These are phyloP conservation scores for Mycena epipterygia DNA, from an alignment of 768 basidiomycete species.

Conservation along the genomic window DNA sequence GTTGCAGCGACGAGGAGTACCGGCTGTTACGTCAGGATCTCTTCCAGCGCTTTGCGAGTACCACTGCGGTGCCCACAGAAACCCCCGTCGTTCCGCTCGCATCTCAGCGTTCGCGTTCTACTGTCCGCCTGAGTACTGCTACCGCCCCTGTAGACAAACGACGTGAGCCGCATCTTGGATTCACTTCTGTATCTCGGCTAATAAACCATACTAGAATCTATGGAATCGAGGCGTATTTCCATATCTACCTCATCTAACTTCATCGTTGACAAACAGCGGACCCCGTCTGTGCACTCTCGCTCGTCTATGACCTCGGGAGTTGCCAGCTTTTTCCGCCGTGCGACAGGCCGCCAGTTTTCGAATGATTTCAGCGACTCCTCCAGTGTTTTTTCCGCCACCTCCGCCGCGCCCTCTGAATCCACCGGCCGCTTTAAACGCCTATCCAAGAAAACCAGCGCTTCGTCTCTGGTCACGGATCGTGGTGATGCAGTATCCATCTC, in stretches of 20 bases:
- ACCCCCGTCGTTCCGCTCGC: conserved; percentile 71
- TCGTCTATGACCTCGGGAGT: conserved; percentile 66
- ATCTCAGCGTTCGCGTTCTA: conserved; percentile 38
- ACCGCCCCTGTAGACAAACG: conserved; percentile 45
- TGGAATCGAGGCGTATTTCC: conserved; percentile 57
- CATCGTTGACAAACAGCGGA: conserved; percentile 48
- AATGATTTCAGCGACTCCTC: conserved; percentile 65
- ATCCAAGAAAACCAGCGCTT: conserved; percentile 64
- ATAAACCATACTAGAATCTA: conserved; percentile 39
- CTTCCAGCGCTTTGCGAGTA: conserved; percentile 82
- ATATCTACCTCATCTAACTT: conserved; percentile 53
- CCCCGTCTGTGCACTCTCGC: conserved; percentile 67
- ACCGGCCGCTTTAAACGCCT: conserved; percentile 40
- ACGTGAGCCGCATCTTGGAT: conserved; percentile 44
- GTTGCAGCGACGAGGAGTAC: conserved; percentile 85
- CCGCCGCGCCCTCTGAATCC: conserved; percentile 29
- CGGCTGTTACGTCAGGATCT: conserved; percentile 86
- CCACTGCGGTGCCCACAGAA: conserved; percentile 72
- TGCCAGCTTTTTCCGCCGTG: conserved; percentile 66
- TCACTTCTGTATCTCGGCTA: conserved; percentile 10
- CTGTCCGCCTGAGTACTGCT: conserved; percentile 47
- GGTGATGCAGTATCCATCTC: conserved; percentile 59
- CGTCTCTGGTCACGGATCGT: conserved; percentile 62
- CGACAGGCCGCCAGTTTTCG: conserved; percentile 55
- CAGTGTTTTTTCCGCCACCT: conserved; percentile 49